Evolutionary conservation across 2,329 filamentous ascomycete species (phyloP), one percentile per base, ranked within the genome.

Genomic region (Colletotrichum sp.): DNA sequence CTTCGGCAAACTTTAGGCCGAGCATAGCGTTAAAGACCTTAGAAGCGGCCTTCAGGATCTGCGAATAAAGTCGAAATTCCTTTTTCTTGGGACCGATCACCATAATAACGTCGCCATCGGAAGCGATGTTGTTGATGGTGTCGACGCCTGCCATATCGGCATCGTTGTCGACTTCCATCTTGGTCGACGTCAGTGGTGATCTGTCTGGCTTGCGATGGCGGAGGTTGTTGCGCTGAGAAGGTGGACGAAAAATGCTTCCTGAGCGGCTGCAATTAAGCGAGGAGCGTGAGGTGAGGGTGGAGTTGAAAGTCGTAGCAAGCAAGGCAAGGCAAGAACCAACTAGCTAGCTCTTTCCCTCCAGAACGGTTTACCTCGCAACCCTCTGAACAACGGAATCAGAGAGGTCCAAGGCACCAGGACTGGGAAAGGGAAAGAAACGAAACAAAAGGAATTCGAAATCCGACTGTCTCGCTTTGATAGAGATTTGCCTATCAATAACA

Each of bases 61-160:
- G 32, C 32, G 32, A 34, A 34, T 34, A 6, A 34, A 34, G 32
- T 34, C 32, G 32, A 34, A 34, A 34, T 34, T 15, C 32, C 32
- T 34, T 34, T 0, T 6, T 0, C 32, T 34, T 34, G 1, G 32
- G 32, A 0, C 32, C 32, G 12, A 34, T 3, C 32, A 34, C 32
- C 32, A 34, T 34, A 7, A 34, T 34, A 34, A 34, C 32, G 32
- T 34, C 32, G 32, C 32, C 32, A 15, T 34, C 32, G 13, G 32
- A 13, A 15, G 32, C 32, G 32, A 34, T 34, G 13, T 34, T 34
- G 13, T 34, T 34, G 32, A 34, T 7, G 32, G 6, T 34, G 1
- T 34, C 13, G 12, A 7, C 32, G 32, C 32, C 3, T 34, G 7
- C 32, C 1, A 34, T 34, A 1, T 2, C 7, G 32, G 32, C 32